Percentiles rank a stretch among this genome's conserved stretches.
Conservation (phyloP, 176 grass and related monocot species). For the Eragrostis nindensis region DNA sequence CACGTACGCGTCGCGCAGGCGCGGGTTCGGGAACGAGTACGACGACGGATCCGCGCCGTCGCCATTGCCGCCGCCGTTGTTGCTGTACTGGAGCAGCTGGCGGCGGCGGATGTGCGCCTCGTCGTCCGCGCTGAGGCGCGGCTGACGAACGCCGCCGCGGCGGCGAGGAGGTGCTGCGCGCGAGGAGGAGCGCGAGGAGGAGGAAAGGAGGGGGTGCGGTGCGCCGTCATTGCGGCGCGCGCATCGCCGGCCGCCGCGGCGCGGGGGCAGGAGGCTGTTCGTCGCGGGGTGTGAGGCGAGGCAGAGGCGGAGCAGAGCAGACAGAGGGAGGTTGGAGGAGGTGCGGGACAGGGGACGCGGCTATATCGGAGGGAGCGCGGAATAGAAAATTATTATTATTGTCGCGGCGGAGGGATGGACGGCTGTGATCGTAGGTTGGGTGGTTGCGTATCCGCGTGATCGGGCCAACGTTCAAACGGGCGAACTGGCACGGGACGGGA, state of each 20-base stretch:
- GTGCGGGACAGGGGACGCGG: not conserved
- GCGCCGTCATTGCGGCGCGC: conserved; percentile 36
- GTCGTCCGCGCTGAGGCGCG: conserved; percentile 43
- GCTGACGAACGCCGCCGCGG: conserved; percentile 40
- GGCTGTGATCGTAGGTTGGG: conserved; percentile 13
- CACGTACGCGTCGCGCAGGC: conserved; percentile 74
- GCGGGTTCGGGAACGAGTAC: conserved; percentile 61
- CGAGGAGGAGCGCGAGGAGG: conserved; percentile 35
- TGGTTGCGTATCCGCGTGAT: conserved; percentile 47
- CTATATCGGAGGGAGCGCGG: not conserved
- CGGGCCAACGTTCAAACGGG: conserved; percentile 20
- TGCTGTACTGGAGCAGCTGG: conserved; percentile 56
- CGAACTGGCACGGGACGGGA: not conserved
- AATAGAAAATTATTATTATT: conserved; percentile 27
- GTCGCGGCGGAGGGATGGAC: not conserved
- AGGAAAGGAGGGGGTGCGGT: not conserved
- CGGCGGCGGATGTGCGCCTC: conserved; percentile 52
- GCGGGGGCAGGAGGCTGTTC: not conserved
- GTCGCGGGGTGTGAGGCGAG: not conserved
- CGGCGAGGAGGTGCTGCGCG: conserved; percentile 16
- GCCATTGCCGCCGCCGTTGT: not conserved
- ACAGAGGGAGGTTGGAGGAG: not conserved
- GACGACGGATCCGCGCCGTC: conserved; percentile 43
- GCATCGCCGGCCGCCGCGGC: conserved; percentile 31
- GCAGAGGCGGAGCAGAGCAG: not conserved